Conservation (phyloP, 176 grass and related monocot genomes). For the Aegilops bicornis region DNA sequence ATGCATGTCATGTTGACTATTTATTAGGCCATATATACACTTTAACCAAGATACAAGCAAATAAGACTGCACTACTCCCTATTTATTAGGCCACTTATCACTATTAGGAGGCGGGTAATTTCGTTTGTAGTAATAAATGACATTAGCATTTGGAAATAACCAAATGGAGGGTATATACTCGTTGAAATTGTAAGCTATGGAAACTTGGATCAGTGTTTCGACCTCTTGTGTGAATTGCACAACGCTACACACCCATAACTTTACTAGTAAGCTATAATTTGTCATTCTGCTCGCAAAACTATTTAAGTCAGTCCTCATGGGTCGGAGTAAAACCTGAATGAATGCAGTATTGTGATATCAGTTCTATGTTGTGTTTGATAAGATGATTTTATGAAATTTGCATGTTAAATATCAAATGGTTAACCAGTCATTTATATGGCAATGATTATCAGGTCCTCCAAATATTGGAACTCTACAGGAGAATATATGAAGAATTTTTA, state of each 20-base stretch:
- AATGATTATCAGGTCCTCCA: constrained; percentile 72
- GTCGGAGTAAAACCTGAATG: not conserved
- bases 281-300: not conserved
- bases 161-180: not conserved
- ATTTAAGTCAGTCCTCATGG: not conserved
- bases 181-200: not conserved
- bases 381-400: not conserved
- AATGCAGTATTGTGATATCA: not conserved
- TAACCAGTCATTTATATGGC: constrained; percentile 13
- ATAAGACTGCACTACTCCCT: not conserved
- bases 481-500: constrained; percentile 92
- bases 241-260: not conserved
- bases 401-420: not conserved
- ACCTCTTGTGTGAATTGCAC: not conserved
- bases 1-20: too few relatives aligned
- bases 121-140: not conserved
- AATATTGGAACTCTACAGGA: constrained; percentile 92
- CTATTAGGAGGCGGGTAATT: not conserved
- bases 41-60: not conserved
- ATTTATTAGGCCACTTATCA: not conserved
- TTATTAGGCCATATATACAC: too few relatives aligned
- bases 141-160: not conserved
- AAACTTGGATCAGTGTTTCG: not conserved
- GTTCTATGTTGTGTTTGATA: constrained; percentile 1
- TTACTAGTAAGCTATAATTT: not conserved